Percentiles rank a stretch among this genome's conserved stretches.
phyloP scores from a whole-genome alignment of 2,329 filamentous ascomycete genomes.

The Penicillium sp. region DNA sequence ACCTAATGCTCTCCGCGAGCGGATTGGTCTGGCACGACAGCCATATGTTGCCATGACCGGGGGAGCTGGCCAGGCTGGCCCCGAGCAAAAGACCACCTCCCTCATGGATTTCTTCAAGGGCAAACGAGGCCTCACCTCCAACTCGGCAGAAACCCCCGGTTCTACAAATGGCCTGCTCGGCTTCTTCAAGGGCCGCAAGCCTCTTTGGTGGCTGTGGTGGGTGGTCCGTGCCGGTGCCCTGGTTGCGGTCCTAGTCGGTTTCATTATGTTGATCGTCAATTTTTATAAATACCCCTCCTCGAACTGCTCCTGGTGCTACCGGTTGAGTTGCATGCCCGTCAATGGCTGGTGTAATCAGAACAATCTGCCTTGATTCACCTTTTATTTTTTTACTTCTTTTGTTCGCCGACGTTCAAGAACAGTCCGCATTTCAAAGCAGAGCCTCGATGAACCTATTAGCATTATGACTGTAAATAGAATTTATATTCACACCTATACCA shows the following conservation, averaged over 20 bases:
- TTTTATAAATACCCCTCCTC: conserved; percentile 75
- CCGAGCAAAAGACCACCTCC: conserved; percentile 46
- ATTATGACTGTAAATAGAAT: conserved; percentile 6
- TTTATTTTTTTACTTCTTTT: neutral
- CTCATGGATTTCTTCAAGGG: conserved; percentile 49
- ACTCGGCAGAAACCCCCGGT: conserved; percentile 6
- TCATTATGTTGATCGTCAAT: conserved; percentile 83
- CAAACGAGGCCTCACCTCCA: conserved; percentile 58
- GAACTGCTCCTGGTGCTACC: conserved; percentile 90
- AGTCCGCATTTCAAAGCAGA: no score
- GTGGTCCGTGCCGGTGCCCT: conserved; percentile 75
- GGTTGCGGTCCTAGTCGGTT: conserved; percentile 77
- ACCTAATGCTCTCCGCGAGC: conserved; percentile 73
- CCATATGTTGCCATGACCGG: conserved; percentile 69
- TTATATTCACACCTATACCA: neutral
- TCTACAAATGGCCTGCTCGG: conserved; percentile 44
- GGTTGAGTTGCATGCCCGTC: conserved; percentile 76
- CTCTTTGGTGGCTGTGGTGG: conserved; percentile 98
- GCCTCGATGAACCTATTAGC: no score
- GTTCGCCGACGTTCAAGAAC: neutral
- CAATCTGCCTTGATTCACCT: conserved; percentile 21
- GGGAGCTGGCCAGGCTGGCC: conserved; percentile 38
- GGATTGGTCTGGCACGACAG: conserved; percentile 67
- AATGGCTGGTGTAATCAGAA: conserved; percentile 48
- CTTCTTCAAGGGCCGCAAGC: conserved; percentile 91